Conservation (phyloP, 2,329 filamentous ascomycete species). For the Fusarium cicatricum region DNA sequence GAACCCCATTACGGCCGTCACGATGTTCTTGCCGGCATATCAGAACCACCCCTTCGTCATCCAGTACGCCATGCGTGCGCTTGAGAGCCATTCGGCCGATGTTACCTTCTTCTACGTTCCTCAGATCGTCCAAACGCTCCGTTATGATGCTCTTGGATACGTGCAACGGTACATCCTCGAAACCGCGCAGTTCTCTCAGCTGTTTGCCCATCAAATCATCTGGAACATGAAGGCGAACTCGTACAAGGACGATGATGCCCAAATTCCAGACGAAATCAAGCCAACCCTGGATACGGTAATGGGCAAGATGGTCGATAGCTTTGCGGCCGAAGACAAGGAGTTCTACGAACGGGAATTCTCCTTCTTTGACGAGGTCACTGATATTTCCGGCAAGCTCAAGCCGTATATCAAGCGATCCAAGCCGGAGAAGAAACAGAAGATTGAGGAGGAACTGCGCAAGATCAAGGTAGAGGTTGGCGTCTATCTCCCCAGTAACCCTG, state of each 20-base stretch:
- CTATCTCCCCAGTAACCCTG: constrained; percentile 95
- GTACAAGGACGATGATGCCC: constrained; percentile 94
- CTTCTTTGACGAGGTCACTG: constrained; percentile 98
- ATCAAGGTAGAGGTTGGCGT: constrained; percentile 98
- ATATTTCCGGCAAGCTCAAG: constrained; percentile 93
- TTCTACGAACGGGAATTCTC: constrained; percentile 96
- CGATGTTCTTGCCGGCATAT: constrained; percentile 91
- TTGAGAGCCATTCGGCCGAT: constrained; percentile 95
- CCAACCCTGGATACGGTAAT: constrained; percentile 92
- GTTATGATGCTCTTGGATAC: constrained; percentile 93
- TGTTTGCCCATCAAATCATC: constrained; percentile 99
- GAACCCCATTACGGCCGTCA: constrained; percentile 91
- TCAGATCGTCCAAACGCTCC: constrained; percentile 93
- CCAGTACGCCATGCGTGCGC: constrained; percentile 94
- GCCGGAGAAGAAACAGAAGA: constrained; percentile 98
- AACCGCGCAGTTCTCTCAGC: constrained; percentile 95
- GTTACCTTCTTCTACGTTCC: constrained; percentile 99
- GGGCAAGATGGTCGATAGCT: constrained; percentile 82
- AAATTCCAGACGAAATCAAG: constrained; percentile 90
- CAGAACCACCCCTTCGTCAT: constrained; percentile 91
- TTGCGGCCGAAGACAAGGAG: constrained; percentile 76
- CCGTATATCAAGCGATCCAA: constrained; percentile 92
- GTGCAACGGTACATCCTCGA: constrained; percentile 97
- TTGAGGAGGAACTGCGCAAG: constrained; percentile 96
- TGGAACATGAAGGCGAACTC: constrained; percentile 99